These are phyloP conservation scores for Boletellus sp. DNA, from an alignment of 768 basidiomycete genomes.

Conservation along the genomic window DNA sequence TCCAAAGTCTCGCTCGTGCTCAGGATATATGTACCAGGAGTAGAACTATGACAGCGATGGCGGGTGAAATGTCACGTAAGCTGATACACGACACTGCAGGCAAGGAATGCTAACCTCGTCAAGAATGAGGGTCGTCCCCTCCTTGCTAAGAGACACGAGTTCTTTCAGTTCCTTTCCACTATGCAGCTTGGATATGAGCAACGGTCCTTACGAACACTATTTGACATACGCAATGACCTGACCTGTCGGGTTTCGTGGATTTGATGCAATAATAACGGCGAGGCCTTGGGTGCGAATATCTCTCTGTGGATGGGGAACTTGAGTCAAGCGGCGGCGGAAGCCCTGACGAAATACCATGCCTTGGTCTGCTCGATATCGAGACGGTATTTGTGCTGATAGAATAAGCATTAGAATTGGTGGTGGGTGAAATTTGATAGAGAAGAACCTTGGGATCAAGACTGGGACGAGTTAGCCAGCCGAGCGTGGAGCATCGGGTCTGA, in stretches of 20 bases:
- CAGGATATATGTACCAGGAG: constrained; percentile 92
- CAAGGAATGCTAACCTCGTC: constrained; percentile 58
- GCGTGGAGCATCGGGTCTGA: background rate
- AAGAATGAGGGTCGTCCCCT: constrained; percentile 79
- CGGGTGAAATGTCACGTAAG: background rate
- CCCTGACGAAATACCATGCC: constrained; percentile 32
- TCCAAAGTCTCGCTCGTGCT: constrained; percentile 68
- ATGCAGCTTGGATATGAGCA: constrained; percentile 8
- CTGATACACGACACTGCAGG: background rate
- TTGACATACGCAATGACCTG: constrained; percentile 64
- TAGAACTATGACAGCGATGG: constrained; percentile 62
- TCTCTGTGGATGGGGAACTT: constrained; percentile 38
- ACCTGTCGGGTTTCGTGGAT: constrained; percentile 97
- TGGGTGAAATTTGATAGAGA: constrained; percentile 1
- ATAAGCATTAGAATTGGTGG: constrained; percentile 4
- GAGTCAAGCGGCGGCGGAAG: background rate
- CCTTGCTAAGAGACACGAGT: constrained; percentile 67
- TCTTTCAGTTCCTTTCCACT: constrained; percentile 80
- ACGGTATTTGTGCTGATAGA: constrained; percentile 57
- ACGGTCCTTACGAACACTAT: background rate
- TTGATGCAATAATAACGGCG: constrained; percentile 82
- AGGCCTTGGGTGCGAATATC: constrained; percentile 83
- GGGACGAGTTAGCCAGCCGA: constrained; percentile 1
- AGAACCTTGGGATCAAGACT: constrained; percentile 47
- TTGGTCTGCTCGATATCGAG: constrained; percentile 79